A percentile compares a stretch with the other conserved stretches of the same genome.
Evolutionary conservation across 129 eudicot species (phyloP).

Genomic region (Flaveria brownii): DNA sequence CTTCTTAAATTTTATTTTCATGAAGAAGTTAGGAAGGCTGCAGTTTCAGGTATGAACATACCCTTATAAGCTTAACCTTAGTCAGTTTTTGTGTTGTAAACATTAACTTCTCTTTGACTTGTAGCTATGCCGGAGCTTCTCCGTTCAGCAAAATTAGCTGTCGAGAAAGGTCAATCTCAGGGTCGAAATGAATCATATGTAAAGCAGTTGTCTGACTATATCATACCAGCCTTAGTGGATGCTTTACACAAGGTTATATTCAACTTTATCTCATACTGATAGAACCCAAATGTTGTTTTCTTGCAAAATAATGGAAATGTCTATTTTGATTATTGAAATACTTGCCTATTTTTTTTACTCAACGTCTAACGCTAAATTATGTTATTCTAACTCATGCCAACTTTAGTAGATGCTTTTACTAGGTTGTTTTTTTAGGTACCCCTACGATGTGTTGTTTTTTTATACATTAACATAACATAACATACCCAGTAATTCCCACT

Average conservation of each 20-base stretch:
- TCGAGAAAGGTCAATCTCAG: slow-evolving; percentile 94
- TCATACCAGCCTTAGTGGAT: slow-evolving; percentile 86
- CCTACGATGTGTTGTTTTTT: neutral
- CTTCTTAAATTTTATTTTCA: slow-evolving; percentile 96
- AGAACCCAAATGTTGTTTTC: neutral
- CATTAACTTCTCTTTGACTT: slow-evolving; percentile 20
- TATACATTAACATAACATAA: too few relatives aligned
- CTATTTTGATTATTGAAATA: too few relatives aligned
- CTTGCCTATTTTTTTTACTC: too few relatives aligned
- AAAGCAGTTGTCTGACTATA: slow-evolving; percentile 87
- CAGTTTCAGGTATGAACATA: slow-evolving; percentile 76
- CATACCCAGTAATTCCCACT: too few relatives aligned
- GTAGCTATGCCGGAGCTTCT: slow-evolving; percentile 96
- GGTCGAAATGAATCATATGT: slow-evolving; percentile 84
- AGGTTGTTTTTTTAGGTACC: neutral
- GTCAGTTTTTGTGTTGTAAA: slow-evolving; percentile 1
- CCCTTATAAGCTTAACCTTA: neutral
- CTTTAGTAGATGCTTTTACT: neutral
- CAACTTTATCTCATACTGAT: slow-evolving; percentile 4
- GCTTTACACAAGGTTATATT: slow-evolving; percentile 81
- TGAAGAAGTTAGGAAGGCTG: slow-evolving; percentile 97
- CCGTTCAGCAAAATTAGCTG: slow-evolving; percentile 94
- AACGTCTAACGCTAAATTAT: neutral
- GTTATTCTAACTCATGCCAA: neutral
- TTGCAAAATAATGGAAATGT: neutral